Conservation (phyloP, 352 stramenopile species). For the Pythium periplocum region DNA sequence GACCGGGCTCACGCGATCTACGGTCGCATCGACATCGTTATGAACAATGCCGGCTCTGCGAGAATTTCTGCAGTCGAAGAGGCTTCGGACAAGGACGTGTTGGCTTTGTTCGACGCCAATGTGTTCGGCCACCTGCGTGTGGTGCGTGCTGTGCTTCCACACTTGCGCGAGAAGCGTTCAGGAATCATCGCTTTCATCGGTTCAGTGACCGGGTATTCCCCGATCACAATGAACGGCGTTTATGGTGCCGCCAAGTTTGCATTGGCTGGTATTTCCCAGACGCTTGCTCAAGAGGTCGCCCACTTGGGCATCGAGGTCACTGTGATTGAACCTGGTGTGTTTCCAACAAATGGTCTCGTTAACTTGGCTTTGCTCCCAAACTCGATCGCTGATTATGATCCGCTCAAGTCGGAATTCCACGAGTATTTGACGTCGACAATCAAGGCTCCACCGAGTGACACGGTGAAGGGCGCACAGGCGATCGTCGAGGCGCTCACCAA, state of each 20-base stretch:
- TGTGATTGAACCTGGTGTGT: conserved; percentile 3
- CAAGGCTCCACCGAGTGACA: conserved; percentile 1
- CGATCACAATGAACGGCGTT: conserved; percentile 21
- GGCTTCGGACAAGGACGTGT: conserved; percentile 25
- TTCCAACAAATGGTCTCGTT: conserved; percentile 1
- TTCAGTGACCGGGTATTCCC: conserved; percentile 26
- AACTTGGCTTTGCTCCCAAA: not conserved
- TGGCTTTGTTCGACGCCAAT: conserved; percentile 36
- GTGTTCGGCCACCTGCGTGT: conserved; percentile 35
- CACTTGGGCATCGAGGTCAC: conserved; percentile 24
- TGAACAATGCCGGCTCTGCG: not conserved
- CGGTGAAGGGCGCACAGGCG: conserved; percentile 14
- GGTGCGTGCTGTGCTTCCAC: conserved; percentile 27
- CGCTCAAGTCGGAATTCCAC: not conserved
- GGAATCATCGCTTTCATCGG: conserved; percentile 39
- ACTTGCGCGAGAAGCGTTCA: conserved; percentile 28
- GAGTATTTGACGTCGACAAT: not conserved
- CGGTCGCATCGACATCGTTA: conserved; percentile 5
- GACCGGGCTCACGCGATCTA: not conserved
- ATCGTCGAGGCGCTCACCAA: conserved; percentile 25
- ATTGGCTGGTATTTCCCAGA: conserved; percentile 26
- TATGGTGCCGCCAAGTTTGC: conserved; percentile 40
- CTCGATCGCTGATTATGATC: not conserved
- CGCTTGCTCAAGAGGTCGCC: conserved; percentile 25
- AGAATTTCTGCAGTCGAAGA: conserved; percentile 19